These are phyloP conservation scores for Penstemon barbatus DNA, from an alignment of 257 asterid genomes.

Conservation along the genomic window DNA sequence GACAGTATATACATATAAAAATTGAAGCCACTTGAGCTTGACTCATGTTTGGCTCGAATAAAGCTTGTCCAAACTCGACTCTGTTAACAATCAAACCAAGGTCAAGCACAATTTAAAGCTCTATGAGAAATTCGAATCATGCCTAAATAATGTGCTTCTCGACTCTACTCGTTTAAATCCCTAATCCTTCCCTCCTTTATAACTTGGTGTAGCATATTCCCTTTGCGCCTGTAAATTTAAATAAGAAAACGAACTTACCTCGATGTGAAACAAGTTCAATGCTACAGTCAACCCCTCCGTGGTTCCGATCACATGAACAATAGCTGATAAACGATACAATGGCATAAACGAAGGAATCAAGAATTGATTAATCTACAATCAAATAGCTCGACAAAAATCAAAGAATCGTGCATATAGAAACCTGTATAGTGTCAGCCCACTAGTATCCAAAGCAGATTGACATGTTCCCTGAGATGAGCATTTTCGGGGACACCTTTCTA, in stretches of 20 bases:
- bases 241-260: constrained; percentile 43
- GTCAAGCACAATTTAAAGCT: no score
- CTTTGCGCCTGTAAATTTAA: neutral
- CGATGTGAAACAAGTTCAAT: constrained; percentile 76
- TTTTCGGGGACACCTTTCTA: constrained; percentile 84
- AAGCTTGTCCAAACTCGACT: no score
- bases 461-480: constrained; percentile 88
- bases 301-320: constrained; percentile 81
- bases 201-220: no score
- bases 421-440: constrained; percentile 87
- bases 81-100: no score
- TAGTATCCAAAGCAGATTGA: constrained; percentile 57
- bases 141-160: no score
- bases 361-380: neutral
- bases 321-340: constrained; percentile 47
- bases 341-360: constrained; percentile 21
- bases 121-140: no score
- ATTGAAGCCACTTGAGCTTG: no score
- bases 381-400: neutral
- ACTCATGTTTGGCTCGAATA: no score
- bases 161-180: no score
- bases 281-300: constrained; percentile 96
- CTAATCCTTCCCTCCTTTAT: no score
- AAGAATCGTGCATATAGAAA: constrained; percentile 25
- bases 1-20: no score